Base-by-base conservation (phyloP, 345 rosid species). In the Turritis glabra region DNA sequence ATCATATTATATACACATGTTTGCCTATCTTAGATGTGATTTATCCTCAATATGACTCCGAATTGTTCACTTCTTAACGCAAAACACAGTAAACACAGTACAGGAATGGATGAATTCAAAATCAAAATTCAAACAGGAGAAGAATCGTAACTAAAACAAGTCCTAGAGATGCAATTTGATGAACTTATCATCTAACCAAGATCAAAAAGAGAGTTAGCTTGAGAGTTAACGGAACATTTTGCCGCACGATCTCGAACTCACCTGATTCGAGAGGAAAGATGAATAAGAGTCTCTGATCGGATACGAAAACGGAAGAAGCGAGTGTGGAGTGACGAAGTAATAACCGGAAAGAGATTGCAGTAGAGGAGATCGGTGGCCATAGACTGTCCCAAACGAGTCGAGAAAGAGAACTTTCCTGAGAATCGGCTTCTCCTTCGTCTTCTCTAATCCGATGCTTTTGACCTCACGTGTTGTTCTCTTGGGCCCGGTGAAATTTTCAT, bases 311-410 rank as follows among this genome's bases (percentile, higher is more conserved):
- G 29, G 64, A 76, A 54, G 64, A 62, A 62, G 37, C n/a, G 32
- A 3, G 32, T n/a, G 57, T 30, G 64, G 27, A 53, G 70, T 8
- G 64, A 19, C 22, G 74, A 61, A 69, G 69, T 15, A 29, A 18
- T 61, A 33, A 53, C 7, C 69, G 74, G 79, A 8, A 61, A 61
- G 64, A 60, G 63, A 69, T 56, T 26, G 73, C 43, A 40, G 57
- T 2, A 26, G 62, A 53, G 62, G 62, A 53, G 72, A 48, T 58
- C 61, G 72, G 74, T 25, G 79, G 79, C 79, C 79, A 69, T 69
- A 69, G 58, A 76, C 75, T 53, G 75, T 53, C 22, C n/a, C n/a
- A 9, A 50, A 38, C 48, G 43, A 67, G 73, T 38, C 43, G 22
- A 23, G 46, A 8, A n/a, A n/a, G n/a, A n/a, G 12, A 32, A 2